Conservation (phyloP, 441 rosid genomes). For the Erysimum cheiri region DNA sequence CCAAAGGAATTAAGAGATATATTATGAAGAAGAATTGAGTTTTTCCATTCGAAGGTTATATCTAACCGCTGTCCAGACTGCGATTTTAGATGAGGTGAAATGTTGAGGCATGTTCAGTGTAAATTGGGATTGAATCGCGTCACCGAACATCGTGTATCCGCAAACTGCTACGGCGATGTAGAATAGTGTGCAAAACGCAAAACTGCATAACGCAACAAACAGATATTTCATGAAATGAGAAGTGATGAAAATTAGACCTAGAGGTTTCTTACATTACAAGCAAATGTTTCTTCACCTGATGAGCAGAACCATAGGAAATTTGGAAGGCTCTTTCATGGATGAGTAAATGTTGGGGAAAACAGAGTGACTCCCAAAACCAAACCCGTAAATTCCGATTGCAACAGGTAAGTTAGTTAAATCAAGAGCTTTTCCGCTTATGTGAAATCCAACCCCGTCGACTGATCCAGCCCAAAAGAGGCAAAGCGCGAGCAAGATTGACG, state of each 20-base stretch:
- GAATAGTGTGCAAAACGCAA: conserved; percentile 50
- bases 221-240: background rate
- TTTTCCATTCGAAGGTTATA: background rate
- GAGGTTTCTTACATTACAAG: background rate
- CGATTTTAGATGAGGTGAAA: conserved; percentile 63
- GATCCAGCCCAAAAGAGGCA: conserved; percentile 86
- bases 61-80: conserved; percentile 77
- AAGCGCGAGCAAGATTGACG: conserved; percentile 62
- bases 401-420: conserved; percentile 65
- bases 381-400: conserved; percentile 69
- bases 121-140: conserved; percentile 70
- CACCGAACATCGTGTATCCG: conserved; percentile 79
- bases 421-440: conserved; percentile 55
- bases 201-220: conserved; percentile 51
- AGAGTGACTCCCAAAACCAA: conserved; percentile 66
- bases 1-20: background rate
- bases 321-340: conserved; percentile 74
- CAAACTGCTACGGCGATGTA: conserved; percentile 63
- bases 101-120: conserved; percentile 79
- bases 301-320: conserved; percentile 57
- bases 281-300: conserved; percentile 44
- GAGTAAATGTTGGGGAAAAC: conserved; percentile 78
- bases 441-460: conserved; percentile 67
- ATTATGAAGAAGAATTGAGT: background rate
- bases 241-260: too few relatives aligned